Base-by-base conservation (phyloP, 371 early-diverging fungal genomes). In the Mortierella sp. region DNA sequence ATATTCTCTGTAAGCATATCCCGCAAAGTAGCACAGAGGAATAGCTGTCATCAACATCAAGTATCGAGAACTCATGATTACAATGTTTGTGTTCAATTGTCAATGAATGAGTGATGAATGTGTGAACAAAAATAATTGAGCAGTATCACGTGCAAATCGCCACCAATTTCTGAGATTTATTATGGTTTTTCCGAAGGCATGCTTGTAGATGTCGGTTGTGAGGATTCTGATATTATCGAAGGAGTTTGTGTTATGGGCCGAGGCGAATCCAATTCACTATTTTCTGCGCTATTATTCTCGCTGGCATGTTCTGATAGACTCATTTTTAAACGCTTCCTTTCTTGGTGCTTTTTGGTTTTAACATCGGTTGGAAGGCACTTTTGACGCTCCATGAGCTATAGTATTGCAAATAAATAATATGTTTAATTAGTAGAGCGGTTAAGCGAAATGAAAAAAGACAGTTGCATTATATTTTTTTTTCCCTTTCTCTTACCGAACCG, bases 1-100 rank as follows among this genome's bases (percentile, higher is more conserved):
- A 22, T 68, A 66, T 42, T 79, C 79, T 19, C 79, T 35, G 61
- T 73, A 79, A 37, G 67, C 79, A 32, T 79, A 79, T 32, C 79
- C 79, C n/a, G 70, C 74, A 70, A 79, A 67, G 29, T 79, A 79
- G 31, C 79, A 79, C 9, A 70, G 65, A 26, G 79, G 79, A 42
- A 79, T 40, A 6, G 79, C 73, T 40, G 67, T 64, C 31, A 70
- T 54, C 37, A 79, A 49, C 70, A 79, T 64, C 55, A 79, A 15
- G 45, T 71, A 77, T 26, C 78, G 66, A 13, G 61, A 59, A 49
- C 72, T 72, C 78, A 77, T 75, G 53, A 26, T 37, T 58, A 32
- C 26, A 62, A 26, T 23, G 64, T 49, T 22, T 10, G 17, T 45
- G 47, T 15, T n/a, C 9, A 0, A 13, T 17, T 19, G 22, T 34